Base-by-base conservation (phyloP, 352 stramenopile genomes). In the Phytophthora sojae region DNA sequence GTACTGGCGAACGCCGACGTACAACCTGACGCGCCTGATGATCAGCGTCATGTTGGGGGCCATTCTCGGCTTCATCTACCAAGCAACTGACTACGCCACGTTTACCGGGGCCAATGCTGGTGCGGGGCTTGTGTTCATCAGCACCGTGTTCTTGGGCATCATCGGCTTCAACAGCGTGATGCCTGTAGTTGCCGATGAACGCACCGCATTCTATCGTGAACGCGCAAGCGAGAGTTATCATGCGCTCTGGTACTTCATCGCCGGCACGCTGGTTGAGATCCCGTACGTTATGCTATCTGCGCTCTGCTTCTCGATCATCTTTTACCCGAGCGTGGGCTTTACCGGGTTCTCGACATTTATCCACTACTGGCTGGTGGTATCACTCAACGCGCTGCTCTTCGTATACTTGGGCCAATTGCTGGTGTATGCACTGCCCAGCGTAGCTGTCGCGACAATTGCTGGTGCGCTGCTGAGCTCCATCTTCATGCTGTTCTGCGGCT, bases 151-250 rank as follows among this genome's bases (percentile, higher is more conserved):
- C 61, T 75, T 93, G 8, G 82, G 83, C 11, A 80, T 97, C 26
- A 92, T 95, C 37, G 83, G 79, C 32, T 90, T 97, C 49, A 84
- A 95, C 60, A 92, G 74, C 11, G 83, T 94, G 21, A 77, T 98
- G 50, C 81, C 90, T 9, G 75, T 97, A 3, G 85, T 94, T 25
- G 76, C 89, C 56, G 82, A 86, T 9, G 91, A 98, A 57, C 82
- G 95, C 39, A 92, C 94, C 23, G 88, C 94, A 49, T 99, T 96
- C 72, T 98, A 98, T 81, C 82, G 94, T 6, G 95, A 99, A 71
- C 92, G 96, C 26, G 85, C 90, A 15, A 85, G 92, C 17, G 71
- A 95, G 69, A 98, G 97, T 64, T 99, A 99, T 68, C 83, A 90
- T 51, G 73, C 89, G 29, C 64, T 86, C 2, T 89, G 91, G 69